These are phyloP conservation scores for Holtermanniella nyarrowii DNA, from an alignment of 768 basidiomycete species.

Conservation along the genomic window DNA sequence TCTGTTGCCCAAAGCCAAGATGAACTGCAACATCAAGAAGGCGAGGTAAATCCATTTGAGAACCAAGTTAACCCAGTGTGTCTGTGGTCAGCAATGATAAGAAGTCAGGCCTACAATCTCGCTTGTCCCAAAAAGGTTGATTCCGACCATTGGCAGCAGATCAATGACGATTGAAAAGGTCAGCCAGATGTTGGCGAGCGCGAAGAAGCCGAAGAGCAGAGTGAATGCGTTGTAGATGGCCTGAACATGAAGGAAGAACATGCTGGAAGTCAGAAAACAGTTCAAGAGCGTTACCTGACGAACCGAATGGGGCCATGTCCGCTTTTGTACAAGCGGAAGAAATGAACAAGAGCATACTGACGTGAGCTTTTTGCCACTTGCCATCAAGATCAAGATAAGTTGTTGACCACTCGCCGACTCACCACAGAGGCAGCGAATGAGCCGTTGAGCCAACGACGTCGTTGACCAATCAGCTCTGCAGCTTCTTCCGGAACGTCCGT, in stretches of 20 bases:
- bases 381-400: no score
- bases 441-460: constrained; percentile 92
- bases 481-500: constrained; percentile 83
- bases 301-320: constrained; percentile 66
- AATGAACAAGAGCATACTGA: constrained; percentile 65
- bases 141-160: constrained; percentile 48
- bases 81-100: constrained; percentile 45
- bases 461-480: constrained; percentile 83
- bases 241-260: constrained; percentile 95
- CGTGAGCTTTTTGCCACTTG: constrained; percentile 1
- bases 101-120: constrained; percentile 50
- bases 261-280: no score
- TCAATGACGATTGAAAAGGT: constrained; percentile 96
- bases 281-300: no score
- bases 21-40: constrained; percentile 72
- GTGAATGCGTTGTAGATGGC: constrained; percentile 57
- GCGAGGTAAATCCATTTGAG: constrained; percentile 80
- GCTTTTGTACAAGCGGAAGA: constrained; percentile 76
- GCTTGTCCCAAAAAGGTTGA: constrained; percentile 61
- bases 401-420: constrained; percentile 38
- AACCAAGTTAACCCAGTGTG: constrained; percentile 73
- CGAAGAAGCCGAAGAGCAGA: constrained; percentile 85
- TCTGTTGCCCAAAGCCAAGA: constrained; percentile 65
- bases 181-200: constrained; percentile 82
- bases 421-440: constrained; percentile 88